Evolutionary conservation across 106 monocot species (phyloP).

Genomic region (Iris macrosiphon): DNA sequence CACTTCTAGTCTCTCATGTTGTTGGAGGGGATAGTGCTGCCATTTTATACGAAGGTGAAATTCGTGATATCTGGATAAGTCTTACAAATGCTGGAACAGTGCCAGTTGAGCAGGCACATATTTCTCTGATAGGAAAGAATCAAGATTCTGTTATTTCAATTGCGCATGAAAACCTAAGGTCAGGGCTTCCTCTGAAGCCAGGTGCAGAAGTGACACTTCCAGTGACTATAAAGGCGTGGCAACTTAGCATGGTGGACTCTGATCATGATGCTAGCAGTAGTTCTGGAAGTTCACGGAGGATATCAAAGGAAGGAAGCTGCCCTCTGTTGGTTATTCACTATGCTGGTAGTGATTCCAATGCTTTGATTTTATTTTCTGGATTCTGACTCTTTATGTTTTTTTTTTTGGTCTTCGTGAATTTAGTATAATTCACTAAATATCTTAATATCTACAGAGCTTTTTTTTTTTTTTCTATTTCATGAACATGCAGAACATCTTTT

Average conservation of each 20-base stretch:
- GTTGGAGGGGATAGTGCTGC: conserved; percentile 82
- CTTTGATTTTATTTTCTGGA: background rate
- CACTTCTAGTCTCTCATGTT: conserved; percentile 68
- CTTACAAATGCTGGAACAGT: conserved; percentile 86
- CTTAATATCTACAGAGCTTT: no score
- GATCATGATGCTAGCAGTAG: conserved; percentile 40
- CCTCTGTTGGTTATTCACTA: conserved; percentile 82
- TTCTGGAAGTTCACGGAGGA: conserved; percentile 35
- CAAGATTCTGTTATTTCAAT: conserved; percentile 83
- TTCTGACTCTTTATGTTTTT: no score
- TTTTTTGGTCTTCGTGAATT: background rate
- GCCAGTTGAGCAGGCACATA: conserved; percentile 76
- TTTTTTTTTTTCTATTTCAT: no score
- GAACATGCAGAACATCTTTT: no score
- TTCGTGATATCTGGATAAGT: conserved; percentile 74
- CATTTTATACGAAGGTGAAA: conserved; percentile 94
- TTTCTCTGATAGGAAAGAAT: conserved; percentile 86
- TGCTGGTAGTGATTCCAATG: conserved; percentile 61
- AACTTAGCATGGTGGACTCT: conserved; percentile 50
- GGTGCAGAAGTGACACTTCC: conserved; percentile 80
- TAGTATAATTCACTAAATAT: no score
- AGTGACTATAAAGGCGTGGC: conserved; percentile 88
- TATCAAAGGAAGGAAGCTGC: conserved; percentile 76
- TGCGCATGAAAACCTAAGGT: conserved; percentile 48
- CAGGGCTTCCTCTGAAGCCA: conserved; percentile 78